Percentiles rank a stretch among this genome's conserved stretches.
Evolutionary conservation across 768 basidiomycete species (phyloP).

Genomic region (Hygrophoropsis aurantiaca): DNA sequence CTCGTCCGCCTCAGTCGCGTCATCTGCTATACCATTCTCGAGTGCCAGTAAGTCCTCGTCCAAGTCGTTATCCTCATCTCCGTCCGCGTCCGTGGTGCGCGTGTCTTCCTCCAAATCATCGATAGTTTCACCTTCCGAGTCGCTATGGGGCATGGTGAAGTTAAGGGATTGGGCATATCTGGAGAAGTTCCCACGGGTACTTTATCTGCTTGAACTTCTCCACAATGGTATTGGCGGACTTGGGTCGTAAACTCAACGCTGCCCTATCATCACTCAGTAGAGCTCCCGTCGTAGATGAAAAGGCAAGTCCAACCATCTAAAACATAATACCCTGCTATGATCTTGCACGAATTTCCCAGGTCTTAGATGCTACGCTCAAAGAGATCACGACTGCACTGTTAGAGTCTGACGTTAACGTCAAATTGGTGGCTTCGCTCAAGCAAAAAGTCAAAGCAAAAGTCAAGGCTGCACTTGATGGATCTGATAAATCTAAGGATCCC

Average conservation of each 20-base stretch:
- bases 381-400: slow-evolving; percentile 92
- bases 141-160: slow-evolving; percentile 48
- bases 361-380: slow-evolving; percentile 91
- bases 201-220: slow-evolving; percentile 12
- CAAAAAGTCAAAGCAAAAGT: slow-evolving; percentile 91
- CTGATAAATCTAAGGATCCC: slow-evolving; percentile 74
- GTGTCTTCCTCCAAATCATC: slow-evolving; percentile 60
- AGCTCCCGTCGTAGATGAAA: slow-evolving; percentile 87
- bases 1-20: slow-evolving; percentile 70
- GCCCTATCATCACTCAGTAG: slow-evolving; percentile 89
- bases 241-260: slow-evolving; percentile 91
- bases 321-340: no score
- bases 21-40: slow-evolving; percentile 51
- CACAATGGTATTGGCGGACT: slow-evolving; percentile 92
- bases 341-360: slow-evolving; percentile 44
- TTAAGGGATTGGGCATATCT: slow-evolving; percentile 1
- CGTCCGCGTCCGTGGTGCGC: slow-evolving; percentile 37
- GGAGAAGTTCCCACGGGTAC: slow-evolving; percentile 28
- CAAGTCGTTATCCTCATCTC: slow-evolving; percentile 50
- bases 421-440: slow-evolving; percentile 83
- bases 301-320: slow-evolving; percentile 45
- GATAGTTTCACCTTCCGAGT: slow-evolving; percentile 63
- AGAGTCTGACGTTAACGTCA: slow-evolving; percentile 98
- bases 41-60: slow-evolving; percentile 64
- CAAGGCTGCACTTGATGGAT: slow-evolving; percentile 71